Conservation (phyloP, 1,284 basidiomycete genomes). For the Naganishia liquefaciens region DNA sequence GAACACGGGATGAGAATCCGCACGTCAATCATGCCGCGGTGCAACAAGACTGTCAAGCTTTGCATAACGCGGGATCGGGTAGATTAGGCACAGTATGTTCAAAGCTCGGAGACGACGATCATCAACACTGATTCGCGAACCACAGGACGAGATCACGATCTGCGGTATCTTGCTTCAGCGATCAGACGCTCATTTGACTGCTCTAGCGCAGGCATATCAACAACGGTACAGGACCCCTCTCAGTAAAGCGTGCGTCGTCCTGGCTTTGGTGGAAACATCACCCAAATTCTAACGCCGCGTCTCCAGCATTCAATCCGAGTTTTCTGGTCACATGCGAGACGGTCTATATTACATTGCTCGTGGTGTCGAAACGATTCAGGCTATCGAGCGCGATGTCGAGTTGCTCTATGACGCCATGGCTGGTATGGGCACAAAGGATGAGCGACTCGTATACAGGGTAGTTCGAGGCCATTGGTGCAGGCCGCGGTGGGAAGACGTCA, state of each 20-base stretch:
- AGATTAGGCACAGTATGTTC: constrained; percentile 52
- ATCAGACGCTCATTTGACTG: constrained; percentile 50
- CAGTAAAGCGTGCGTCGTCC: constrained; percentile 21
- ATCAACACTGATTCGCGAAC: background rate
- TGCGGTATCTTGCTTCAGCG: constrained; percentile 52
- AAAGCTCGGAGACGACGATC: background rate
- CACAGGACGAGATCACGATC: constrained; percentile 53
- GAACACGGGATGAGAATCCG: constrained; percentile 50
- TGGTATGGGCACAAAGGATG: constrained; percentile 55
- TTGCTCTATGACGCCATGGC: constrained; percentile 49
- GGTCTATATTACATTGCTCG: constrained; percentile 48
- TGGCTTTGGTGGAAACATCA: background rate
- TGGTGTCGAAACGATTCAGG: constrained; percentile 48
- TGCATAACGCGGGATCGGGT: constrained; percentile 51
- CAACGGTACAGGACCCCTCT: constrained; percentile 18
- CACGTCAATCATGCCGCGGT: constrained; percentile 51
- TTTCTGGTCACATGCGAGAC: constrained; percentile 54
- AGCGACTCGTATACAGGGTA: constrained; percentile 52
- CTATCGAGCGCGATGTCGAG: constrained; percentile 49
- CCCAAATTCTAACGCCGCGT: background rate
- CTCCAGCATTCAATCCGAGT: constrained; percentile 50
- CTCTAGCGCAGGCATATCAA: constrained; percentile 49
- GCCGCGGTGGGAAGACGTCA: constrained; percentile 50
- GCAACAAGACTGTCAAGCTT: constrained; percentile 50
- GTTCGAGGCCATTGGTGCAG: constrained; percentile 53